Evolutionary conservation across 345 rosid genomes (phyloP).

Genomic region (Excoecaria cochinchinensis): DNA sequence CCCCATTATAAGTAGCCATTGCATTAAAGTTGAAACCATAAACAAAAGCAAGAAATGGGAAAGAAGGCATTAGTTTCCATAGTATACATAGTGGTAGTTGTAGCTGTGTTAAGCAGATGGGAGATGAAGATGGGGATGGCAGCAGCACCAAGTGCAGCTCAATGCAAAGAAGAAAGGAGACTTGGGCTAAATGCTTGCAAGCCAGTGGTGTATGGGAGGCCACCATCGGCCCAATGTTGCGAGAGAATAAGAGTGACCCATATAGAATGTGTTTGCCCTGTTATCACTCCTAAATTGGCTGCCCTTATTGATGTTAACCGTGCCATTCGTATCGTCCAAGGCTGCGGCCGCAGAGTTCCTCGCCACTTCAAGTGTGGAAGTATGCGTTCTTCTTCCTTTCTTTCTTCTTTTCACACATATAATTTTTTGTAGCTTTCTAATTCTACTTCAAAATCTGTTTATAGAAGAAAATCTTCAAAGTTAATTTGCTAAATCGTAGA

Average conservation of each 20-base stretch:
- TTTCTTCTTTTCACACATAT: neutral
- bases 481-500: no score
- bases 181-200: slow-evolving; percentile 37
- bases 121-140: slow-evolving; percentile 16
- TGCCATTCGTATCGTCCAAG: slow-evolving; percentile 34
- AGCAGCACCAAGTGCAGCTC: slow-evolving; percentile 11
- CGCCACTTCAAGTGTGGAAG: slow-evolving; percentile 47
- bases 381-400: slow-evolving; percentile 16
- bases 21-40: no score
- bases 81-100: no score
- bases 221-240: slow-evolving; percentile 37
- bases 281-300: slow-evolving; percentile 25
- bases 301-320: slow-evolving; percentile 39
- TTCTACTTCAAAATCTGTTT: no score
- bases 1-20: no score
- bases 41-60: no score
- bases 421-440: no score
- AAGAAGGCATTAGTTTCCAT: no score
- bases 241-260: slow-evolving; percentile 36
- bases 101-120: no score
- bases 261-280: slow-evolving; percentile 36
- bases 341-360: slow-evolving; percentile 43
- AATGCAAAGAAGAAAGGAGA: slow-evolving; percentile 39
- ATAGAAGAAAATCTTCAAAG: no score
- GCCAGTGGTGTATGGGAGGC: slow-evolving; percentile 35